Evolutionary conservation across 495 filamentous ascomycete genomes (phyloP).

Genomic region (Aspergillus homomorphus): DNA sequence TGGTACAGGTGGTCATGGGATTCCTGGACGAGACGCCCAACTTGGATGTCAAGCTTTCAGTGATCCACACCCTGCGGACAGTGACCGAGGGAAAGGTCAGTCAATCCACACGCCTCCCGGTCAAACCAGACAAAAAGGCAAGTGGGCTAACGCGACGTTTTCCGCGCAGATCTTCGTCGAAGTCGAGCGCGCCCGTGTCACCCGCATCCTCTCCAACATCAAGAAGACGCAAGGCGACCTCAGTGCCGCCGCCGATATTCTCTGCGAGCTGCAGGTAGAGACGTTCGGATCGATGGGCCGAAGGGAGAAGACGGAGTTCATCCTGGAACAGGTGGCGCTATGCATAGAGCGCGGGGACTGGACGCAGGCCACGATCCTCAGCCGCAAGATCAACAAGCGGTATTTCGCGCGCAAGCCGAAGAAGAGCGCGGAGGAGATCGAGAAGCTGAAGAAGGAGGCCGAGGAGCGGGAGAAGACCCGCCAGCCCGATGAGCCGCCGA

Average conservation of each 20-base stretch:
- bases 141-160: constrained; percentile 7
- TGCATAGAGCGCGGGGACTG: constrained; percentile 96
- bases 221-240: constrained; percentile 93
- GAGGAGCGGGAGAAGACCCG: constrained; percentile 75
- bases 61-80: constrained; percentile 92
- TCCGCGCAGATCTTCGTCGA: constrained; percentile 84
- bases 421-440: constrained; percentile 80
- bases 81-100: constrained; percentile 94
- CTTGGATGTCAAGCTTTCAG: constrained; percentile 79
- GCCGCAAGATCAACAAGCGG: constrained; percentile 91
- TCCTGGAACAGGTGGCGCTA: constrained; percentile 87
- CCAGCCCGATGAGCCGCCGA: constrained; percentile 65
- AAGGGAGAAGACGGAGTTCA: constrained; percentile 97
- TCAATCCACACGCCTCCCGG: neutral
- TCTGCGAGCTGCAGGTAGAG: constrained; percentile 97
- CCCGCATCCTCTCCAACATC: constrained; percentile 91
- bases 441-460: constrained; percentile 81
- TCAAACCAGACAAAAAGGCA: neutral
- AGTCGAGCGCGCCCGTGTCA: constrained; percentile 94
- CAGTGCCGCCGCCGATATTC: constrained; percentile 81
- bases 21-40: constrained; percentile 82
- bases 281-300: constrained; percentile 98
- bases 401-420: constrained; percentile 87
- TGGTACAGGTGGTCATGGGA: constrained; percentile 94
- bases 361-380: constrained; percentile 91